A percentile compares a stretch with the other conserved stretches of the same genome.
These are phyloP conservation scores for Baeospora myosura DNA, from an alignment of 1,284 basidiomycete genomes.

Conservation along the genomic window DNA sequence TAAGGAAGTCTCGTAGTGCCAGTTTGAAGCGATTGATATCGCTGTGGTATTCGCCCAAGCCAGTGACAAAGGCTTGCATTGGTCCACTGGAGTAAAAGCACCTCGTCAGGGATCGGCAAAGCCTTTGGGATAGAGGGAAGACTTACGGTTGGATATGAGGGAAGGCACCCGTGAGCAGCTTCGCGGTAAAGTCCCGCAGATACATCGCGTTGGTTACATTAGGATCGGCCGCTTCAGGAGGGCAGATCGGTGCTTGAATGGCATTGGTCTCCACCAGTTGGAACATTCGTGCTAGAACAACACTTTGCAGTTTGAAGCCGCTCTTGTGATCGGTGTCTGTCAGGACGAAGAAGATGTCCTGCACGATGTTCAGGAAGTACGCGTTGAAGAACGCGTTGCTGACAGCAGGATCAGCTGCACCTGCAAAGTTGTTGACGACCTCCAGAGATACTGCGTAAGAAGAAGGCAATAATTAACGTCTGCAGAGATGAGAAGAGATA, in stretches of 20 bases:
- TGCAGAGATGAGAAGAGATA: conserved; percentile 5
- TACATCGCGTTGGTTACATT: conserved; percentile 78
- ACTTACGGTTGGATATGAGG: conserved; percentile 81
- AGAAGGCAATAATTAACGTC: conserved; percentile 13
- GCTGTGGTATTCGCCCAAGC: conserved; percentile 79
- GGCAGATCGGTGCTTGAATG: conserved; percentile 83
- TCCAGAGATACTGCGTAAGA: conserved; percentile 75
- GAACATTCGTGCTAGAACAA: conserved; percentile 90
- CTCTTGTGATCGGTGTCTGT: conserved; percentile 99
- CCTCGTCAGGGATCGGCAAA: conserved; percentile 3
- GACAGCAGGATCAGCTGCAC: conserved; percentile 65
- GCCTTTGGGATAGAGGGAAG: conserved; percentile 8
- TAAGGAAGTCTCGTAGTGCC: conserved; percentile 86
- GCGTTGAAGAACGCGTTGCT: conserved; percentile 69
- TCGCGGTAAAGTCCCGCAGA: conserved; percentile 84
- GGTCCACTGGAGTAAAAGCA: conserved; percentile 40
- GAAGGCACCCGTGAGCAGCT: conserved; percentile 83
- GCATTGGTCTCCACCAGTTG: conserved; percentile 83
- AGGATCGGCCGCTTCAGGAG: conserved; percentile 71
- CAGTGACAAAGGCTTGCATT: conserved; percentile 74
- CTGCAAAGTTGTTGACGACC: conserved; percentile 93
- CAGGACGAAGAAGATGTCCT: conserved; percentile 96
- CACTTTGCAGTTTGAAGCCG: conserved; percentile 87
- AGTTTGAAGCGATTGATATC: conserved; percentile 94
- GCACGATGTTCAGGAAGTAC: conserved; percentile 89